Percentiles rank a stretch among this genome's conserved stretches.
Evolutionary conservation across 306 rosid genomes (phyloP).

Genomic region (Dryas drummondii): DNA sequence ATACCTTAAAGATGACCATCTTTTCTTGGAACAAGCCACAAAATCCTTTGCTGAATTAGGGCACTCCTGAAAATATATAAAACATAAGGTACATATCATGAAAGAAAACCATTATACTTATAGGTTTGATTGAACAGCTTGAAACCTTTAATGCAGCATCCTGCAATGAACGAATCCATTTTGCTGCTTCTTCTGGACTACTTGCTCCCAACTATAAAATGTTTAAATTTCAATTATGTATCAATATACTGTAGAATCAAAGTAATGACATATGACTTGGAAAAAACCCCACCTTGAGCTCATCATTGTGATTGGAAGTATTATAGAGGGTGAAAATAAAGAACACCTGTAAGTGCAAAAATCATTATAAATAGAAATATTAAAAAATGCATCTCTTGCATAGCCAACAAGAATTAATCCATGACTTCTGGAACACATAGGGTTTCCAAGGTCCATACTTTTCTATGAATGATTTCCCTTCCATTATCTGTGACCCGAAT

Average conservation of each 20-base stretch:
- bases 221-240: constrained; percentile 22
- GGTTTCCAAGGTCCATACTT: constrained; percentile 39
- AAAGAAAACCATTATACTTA: constrained; percentile 18
- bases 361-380: constrained; percentile 6
- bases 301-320: constrained; percentile 64
- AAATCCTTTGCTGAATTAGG: constrained; percentile 45
- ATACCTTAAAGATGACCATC: constrained; percentile 58
- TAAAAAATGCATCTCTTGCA: constrained; percentile 10
- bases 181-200: constrained; percentile 91
- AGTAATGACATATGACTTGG: constrained; percentile 1
- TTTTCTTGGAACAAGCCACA: constrained; percentile 36
- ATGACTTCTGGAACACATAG: not conserved
- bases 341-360: constrained; percentile 50
- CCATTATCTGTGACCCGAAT: constrained; percentile 79
- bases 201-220: constrained; percentile 72
- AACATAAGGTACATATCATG: constrained; percentile 26
- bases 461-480: constrained; percentile 62
- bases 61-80: constrained; percentile 47
- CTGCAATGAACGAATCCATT: constrained; percentile 75
- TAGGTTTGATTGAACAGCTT: constrained; percentile 10
- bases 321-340: constrained; percentile 69
- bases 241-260: constrained; percentile 22
- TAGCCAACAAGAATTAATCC: constrained; percentile 2
- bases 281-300: constrained; percentile 63
- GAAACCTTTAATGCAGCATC: constrained; percentile 74